These are phyloP conservation scores for Catunica adiposa DNA, from an alignment of 2,329 filamentous ascomycete species.

Conservation along the genomic window DNA sequence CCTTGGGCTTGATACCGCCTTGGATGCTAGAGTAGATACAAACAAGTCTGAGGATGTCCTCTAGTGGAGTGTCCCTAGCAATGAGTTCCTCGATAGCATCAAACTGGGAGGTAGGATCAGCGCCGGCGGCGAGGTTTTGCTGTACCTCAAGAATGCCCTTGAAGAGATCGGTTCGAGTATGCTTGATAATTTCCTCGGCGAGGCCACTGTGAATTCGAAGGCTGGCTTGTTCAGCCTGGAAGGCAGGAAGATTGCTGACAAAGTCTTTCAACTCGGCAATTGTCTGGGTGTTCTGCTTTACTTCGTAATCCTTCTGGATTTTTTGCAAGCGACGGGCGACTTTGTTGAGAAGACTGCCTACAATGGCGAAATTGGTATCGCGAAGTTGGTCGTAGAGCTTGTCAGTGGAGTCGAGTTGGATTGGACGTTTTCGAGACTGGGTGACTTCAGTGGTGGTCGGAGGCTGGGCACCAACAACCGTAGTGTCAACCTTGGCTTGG, in stretches of 20 bases:
- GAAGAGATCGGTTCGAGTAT: slow-evolving; percentile 79
- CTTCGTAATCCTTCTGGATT: slow-evolving; percentile 78
- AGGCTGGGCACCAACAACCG: slow-evolving; percentile 57
- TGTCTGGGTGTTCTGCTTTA: slow-evolving; percentile 72
- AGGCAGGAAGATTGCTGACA: slow-evolving; percentile 80
- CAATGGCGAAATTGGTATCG: slow-evolving; percentile 88
- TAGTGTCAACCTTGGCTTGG: slow-evolving; percentile 81
- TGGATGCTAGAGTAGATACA: slow-evolving; percentile 85
- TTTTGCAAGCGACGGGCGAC: slow-evolving; percentile 69
- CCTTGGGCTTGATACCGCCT: slow-evolving; percentile 73
- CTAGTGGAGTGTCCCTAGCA: slow-evolving; percentile 62
- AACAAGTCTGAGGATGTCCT: slow-evolving; percentile 67
- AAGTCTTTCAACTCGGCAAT: slow-evolving; percentile 87
- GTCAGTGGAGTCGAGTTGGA: slow-evolving; percentile 77
- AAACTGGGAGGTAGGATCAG: slow-evolving; percentile 76
- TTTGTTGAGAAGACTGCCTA: slow-evolving; percentile 76
- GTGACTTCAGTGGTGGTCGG: slow-evolving; percentile 40
- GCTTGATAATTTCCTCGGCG: slow-evolving; percentile 88
- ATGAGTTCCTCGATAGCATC: slow-evolving; percentile 92
- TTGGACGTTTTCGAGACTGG: slow-evolving; percentile 62
- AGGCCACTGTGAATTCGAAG: slow-evolving; percentile 83
- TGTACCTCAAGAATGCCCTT: slow-evolving; percentile 80
- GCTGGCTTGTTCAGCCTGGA: slow-evolving; percentile 84
- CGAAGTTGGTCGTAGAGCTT: slow-evolving; percentile 75
- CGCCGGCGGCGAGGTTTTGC: slow-evolving; percentile 81